A percentile compares a stretch with the other conserved stretches of the same genome.
Evolutionary conservation across 441 rosid genomes (phyloP).

Genomic region (Codiaeum variegatum): DNA sequence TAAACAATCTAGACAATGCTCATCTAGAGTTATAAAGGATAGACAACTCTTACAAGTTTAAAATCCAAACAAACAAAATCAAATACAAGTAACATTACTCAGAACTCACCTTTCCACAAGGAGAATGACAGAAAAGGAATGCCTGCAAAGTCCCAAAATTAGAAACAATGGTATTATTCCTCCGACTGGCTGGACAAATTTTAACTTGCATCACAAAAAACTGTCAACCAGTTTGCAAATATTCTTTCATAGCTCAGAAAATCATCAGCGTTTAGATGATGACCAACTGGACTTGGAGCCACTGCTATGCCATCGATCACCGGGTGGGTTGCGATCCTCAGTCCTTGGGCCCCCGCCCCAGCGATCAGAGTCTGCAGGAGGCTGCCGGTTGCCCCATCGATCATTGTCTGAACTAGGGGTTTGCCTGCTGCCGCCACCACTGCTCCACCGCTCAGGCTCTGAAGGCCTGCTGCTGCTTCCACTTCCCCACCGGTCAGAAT

Average conservation of each 20-base stretch:
- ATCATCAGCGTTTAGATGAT: constrained; percentile 33
- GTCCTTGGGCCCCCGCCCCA: constrained; percentile 34
- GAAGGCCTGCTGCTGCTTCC: constrained; percentile 24
- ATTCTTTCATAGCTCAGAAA: neutral
- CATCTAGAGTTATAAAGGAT: neutral
- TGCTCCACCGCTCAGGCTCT: constrained; percentile 36
- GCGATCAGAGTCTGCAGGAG: constrained; percentile 32
- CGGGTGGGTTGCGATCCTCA: constrained; percentile 38
- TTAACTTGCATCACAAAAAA: constrained; percentile 18
- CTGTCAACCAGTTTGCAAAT: neutral
- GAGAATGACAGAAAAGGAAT: neutral
- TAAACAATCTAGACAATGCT: no score
- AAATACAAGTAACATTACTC: constrained; percentile 2
- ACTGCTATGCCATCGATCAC: constrained; percentile 47
- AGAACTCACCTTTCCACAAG: neutral
- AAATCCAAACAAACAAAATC: neutral
- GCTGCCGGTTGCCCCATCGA: constrained; percentile 33
- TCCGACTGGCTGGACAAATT: neutral
- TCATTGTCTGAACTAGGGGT: constrained; percentile 35
- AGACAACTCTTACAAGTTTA: neutral
- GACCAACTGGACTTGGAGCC: constrained; percentile 45
- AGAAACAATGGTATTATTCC: constrained; percentile 14
- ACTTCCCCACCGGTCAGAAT: constrained; percentile 34
- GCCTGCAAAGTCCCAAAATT: constrained; percentile 15
- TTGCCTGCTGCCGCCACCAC: constrained; percentile 21